A percentile compares a stretch with the other conserved stretches of the same genome.
phyloP scores from a whole-genome alignment of 2,329 filamentous ascomycete genomes.

The Ascochyta pisi region DNA sequence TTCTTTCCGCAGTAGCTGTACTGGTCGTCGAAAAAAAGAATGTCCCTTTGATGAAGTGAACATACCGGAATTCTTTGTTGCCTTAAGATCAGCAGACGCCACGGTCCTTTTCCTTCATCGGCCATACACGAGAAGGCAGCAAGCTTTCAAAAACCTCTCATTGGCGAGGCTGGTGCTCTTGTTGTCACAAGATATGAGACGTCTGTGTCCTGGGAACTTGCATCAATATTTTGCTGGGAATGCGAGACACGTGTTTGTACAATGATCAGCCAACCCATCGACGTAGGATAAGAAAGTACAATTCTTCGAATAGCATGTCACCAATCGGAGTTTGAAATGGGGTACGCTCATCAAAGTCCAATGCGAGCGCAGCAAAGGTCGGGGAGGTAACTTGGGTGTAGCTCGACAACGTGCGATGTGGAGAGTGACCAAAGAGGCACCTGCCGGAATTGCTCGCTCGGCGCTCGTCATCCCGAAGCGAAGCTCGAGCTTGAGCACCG shows the following conservation, averaged over 20 bases:
- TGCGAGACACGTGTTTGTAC: neutral
- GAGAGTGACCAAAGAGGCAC: neutral
- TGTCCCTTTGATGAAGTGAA: neutral
- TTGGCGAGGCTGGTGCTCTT: neutral
- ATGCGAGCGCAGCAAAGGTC: too few relatives aligned
- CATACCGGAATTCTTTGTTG: neutral
- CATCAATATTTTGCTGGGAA: neutral
- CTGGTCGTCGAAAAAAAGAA: neutral
- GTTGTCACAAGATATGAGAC: neutral
- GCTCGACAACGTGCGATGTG: neutral
- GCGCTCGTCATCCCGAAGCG: slow-evolving; percentile 15
- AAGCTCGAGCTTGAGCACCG: slow-evolving; percentile 18
- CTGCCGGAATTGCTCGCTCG: slow-evolving; percentile 8
- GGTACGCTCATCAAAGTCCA: neutral
- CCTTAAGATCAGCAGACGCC: neutral
- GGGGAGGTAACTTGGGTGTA: neutral
- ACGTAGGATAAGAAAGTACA: neutral
- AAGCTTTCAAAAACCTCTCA: neutral
- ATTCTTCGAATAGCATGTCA: neutral
- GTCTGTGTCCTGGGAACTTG: neutral
- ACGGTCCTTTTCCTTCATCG: neutral
- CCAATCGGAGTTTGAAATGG: neutral
- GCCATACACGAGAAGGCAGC: neutral
- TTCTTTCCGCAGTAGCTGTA: neutral
- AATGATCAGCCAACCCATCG: neutral